These are phyloP conservation scores for Candida tunisiensis DNA, from an alignment of 1,139 yeast species.

Conservation along the genomic window DNA sequence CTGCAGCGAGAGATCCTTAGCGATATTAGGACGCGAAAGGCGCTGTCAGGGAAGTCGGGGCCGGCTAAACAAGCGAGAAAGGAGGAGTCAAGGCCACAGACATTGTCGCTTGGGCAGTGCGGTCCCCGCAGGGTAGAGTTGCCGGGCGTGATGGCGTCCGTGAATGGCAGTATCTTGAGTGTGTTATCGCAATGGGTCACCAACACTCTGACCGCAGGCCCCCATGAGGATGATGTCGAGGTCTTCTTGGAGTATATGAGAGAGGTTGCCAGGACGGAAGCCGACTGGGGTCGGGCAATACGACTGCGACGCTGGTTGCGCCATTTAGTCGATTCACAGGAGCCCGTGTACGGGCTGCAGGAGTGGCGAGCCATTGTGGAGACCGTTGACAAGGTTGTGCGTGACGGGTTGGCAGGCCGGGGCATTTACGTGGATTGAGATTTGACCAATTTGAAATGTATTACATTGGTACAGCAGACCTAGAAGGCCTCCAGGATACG, in stretches of 20 bases:
- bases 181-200: slow-evolving; percentile 33
- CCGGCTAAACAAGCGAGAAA: slow-evolving; percentile 11
- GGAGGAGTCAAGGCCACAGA: too few species aligned
- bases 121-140: slow-evolving; percentile 25
- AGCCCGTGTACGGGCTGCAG: neutral
- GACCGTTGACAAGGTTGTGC: neutral
- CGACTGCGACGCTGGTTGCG: slow-evolving; percentile 2
- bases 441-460: neutral
- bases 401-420: neutral
- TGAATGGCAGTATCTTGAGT: slow-evolving; percentile 21
- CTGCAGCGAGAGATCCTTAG: slow-evolving; percentile 9
- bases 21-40: neutral
- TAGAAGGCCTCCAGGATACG: slow-evolving; percentile 43
- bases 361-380: neutral
- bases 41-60: slow-evolving; percentile 1
- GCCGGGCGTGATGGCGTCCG: slow-evolving; percentile 18
- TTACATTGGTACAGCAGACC: too few species aligned
- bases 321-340: neutral
- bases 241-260: slow-evolving; percentile 9
- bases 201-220: slow-evolving; percentile 32
- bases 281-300: slow-evolving; percentile 11
- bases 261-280: slow-evolving; percentile 5
- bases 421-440: neutral
- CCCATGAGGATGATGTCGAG: slow-evolving; percentile 38
- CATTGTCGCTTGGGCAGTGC: too few species aligned